Evolutionary conservation across 2,329 filamentous ascomycete genomes (phyloP).

Genomic region (Fusarium denticulatum): DNA sequence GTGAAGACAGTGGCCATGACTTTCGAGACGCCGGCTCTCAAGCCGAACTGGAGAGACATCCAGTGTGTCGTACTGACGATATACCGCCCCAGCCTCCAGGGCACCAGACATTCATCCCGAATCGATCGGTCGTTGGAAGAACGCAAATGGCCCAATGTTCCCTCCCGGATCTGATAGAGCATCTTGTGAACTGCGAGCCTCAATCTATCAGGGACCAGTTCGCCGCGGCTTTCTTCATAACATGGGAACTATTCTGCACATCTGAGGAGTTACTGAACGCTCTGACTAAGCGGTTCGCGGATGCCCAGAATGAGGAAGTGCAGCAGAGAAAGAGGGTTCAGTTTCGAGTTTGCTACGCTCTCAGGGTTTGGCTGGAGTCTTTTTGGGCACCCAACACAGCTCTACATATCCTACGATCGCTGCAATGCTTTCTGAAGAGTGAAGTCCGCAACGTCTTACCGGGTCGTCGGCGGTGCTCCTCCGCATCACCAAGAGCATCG

Average conservation of each 20-base stretch:
- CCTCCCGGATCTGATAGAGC: neutral
- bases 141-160: neutral
- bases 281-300: neutral
- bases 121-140: accelerated
- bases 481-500: accelerated
- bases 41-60: neutral
- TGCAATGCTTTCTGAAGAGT: neutral
- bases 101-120: accelerated
- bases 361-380: neutral
- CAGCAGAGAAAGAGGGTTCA: neutral
- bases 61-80: neutral
- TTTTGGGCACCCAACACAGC: neutral
- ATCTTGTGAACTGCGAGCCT: neutral
- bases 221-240: neutral
- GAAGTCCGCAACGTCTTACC: neutral
- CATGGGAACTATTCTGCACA: neutral
- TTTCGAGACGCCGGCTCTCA: neutral
- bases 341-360: neutral
- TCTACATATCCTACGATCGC: neutral
- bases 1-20: neutral
- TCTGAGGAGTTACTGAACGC: neutral
- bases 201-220: neutral
- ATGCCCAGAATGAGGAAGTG: neutral
- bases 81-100: neutral
- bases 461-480: neutral